Evolutionary conservation across 805 yeast species (phyloP), one percentile per base, ranked within the genome.

Genomic region (Barnettozyma pratensis): DNA sequence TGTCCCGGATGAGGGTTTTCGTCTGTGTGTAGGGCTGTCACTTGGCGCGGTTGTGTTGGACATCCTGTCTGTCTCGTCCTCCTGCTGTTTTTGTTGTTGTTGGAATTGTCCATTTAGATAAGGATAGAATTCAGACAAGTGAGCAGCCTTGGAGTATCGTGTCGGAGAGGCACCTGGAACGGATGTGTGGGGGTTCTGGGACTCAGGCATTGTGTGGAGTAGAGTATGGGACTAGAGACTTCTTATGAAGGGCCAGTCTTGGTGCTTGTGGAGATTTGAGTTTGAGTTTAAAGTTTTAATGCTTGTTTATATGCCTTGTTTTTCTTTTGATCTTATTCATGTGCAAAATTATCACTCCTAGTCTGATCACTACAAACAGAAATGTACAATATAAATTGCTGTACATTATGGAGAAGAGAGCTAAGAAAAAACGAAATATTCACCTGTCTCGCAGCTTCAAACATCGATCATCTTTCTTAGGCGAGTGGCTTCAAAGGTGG

Each of bases 141-240:
- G 61, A 11, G 65, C 41, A 19, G 60, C 62, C 45, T 52, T 55
- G 30, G 61, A 41, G 41, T 50, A 56, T 10, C 61, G 51, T 14
- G 62, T 42, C 6, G 58, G 62, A 6, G 61, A 55, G 7, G n/a
- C 32, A 4, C 68, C 56, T 58, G 73, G 44, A 60, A 62, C 54
- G 73, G 68, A 46, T 12, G 3, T 14, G 25, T 36, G 8, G n/a
- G 38, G 34, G 34, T 31, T 31, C 11, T 31, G 34, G 11, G 34
- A 31, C 34, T 31, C 34, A 11, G 34, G 11, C 34, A 31, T 31
- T 11, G 19, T 19, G 19, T 19, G 19, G 19, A 3, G 19, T 3
- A 3, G 19, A 19, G 19, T 19, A 19, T 19, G 19, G 19, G 19
- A 19, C 19, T 19, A 19, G 19, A 19, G 19, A 19, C 19, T 19